These are phyloP conservation scores for Blepharisma japonicum DNA, from an alignment of 73 alveolate genomes.

Conservation along the genomic window DNA sequence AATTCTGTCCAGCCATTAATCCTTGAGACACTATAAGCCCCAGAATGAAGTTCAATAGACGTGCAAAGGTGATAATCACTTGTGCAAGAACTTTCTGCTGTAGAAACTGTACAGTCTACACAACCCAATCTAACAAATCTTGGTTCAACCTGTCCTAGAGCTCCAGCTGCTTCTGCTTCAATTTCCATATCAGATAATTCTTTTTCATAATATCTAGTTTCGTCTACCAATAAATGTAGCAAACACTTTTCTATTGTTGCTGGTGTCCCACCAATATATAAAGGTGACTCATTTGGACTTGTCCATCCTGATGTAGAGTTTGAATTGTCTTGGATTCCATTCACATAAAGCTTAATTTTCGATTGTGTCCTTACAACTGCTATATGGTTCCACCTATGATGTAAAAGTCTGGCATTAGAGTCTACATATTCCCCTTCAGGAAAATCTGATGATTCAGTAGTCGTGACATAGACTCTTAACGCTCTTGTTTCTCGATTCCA, in stretches of 20 bases:
- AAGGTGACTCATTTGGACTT: conserved; percentile 39
- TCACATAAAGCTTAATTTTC: conserved; percentile 54
- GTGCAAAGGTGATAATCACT: conserved; percentile 75
- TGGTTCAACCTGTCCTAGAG: conserved; percentile 63
- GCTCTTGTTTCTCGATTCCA: conserved; percentile 39
- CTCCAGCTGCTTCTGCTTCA: conserved; percentile 56
- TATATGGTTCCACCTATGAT: conserved; percentile 63
- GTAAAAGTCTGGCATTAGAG: conserved; percentile 47
- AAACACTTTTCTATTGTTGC: conserved; percentile 54
- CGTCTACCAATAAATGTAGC: conserved; percentile 54
- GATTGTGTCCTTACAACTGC: conserved; percentile 43
- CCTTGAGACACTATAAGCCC: conserved; percentile 62
- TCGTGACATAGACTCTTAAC: conserved; percentile 22
- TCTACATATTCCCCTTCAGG: conserved; percentile 38
- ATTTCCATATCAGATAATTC: conserved; percentile 54
- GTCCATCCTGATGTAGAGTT: conserved; percentile 40
- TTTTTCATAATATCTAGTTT: conserved; percentile 44
- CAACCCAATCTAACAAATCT: conserved; percentile 67
- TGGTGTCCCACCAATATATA: conserved; percentile 67
- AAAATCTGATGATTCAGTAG: conserved; percentile 32
- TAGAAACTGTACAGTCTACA: conserved; percentile 47
- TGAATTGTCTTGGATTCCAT: conserved; percentile 70
- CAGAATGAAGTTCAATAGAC: conserved; percentile 67
- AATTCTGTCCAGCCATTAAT: conserved; percentile 60
- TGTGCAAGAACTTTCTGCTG: conserved; percentile 61